These are phyloP conservation scores for Fomitiporia mediterranea DNA, from an alignment of 1,284 basidiomycete species.

Conservation along the genomic window DNA sequence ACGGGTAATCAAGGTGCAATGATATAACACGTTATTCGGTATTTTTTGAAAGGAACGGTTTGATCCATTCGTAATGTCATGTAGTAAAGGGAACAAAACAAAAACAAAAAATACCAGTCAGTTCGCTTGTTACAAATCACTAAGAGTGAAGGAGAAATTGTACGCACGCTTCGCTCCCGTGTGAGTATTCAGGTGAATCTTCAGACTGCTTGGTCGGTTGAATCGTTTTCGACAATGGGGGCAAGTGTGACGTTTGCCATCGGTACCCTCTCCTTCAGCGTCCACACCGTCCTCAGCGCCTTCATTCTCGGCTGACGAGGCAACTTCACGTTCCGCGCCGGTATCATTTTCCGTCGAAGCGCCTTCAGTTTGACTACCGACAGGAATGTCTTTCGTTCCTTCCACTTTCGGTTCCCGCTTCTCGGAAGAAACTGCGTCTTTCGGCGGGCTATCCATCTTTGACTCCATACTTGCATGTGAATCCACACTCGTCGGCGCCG, in stretches of 20 bases:
- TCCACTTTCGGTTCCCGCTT: not conserved
- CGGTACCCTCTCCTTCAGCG: slow-evolving; percentile 9
- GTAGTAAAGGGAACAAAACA: slow-evolving; percentile 2
- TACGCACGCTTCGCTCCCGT: slow-evolving; percentile 70
- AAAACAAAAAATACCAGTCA: slow-evolving; percentile 16
- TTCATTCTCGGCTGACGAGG: not conserved
- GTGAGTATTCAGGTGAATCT: slow-evolving; percentile 73
- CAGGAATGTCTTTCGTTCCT: not conserved
- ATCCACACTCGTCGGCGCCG: slow-evolving; percentile 11
- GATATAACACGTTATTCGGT: too few species aligned
- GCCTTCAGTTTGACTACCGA: not conserved
- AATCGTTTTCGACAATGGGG: slow-evolving; percentile 65
- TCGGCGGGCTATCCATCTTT: not conserved
- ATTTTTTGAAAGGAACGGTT: too few species aligned
- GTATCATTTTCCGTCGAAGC: not conserved
- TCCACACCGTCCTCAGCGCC: not conserved
- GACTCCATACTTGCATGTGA: not conserved
- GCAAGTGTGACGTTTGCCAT: slow-evolving; percentile 56
- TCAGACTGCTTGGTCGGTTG: slow-evolving; percentile 71
- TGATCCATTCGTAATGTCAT: not conserved
- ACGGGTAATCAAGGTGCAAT: too few species aligned
- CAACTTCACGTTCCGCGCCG: not conserved
- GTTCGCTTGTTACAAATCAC: slow-evolving; percentile 5
- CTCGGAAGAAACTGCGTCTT: not conserved
- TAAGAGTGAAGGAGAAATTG: not conserved